A percentile compares a stretch with the other conserved stretches of the same genome.
Evolutionary conservation across 176 grass and related monocot species (phyloP).

Genomic region (Zea luxurians): DNA sequence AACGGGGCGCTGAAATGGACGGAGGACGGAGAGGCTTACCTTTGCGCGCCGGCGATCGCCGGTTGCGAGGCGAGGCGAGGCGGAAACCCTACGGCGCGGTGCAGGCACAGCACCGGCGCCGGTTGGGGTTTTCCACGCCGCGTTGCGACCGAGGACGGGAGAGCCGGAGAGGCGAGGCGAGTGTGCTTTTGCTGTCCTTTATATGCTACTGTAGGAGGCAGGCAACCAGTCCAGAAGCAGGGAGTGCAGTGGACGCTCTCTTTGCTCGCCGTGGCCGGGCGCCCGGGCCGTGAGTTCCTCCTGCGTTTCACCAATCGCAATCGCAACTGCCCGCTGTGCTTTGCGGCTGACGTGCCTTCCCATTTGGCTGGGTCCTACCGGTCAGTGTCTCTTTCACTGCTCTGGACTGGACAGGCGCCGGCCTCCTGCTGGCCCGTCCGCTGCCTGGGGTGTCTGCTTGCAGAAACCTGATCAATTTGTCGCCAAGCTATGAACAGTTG

Average conservation of each 20-base stretch:
- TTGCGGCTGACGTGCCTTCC: neutral
- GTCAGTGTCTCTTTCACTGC: neutral
- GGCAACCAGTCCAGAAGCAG: neutral
- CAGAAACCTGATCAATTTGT: too few relatives aligned
- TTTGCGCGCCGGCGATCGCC: neutral
- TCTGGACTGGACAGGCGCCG: neutral
- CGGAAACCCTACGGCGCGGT: neutral
- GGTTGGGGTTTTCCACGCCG: neutral
- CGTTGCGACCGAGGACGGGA: neutral
- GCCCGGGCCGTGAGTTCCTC: too few relatives aligned
- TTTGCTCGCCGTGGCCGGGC: too few relatives aligned
- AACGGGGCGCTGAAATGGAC: neutral
- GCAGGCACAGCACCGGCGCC: neutral
- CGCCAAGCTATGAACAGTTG: too few relatives aligned
- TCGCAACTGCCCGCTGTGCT: too few relatives aligned
- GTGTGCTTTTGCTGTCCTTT: neutral
- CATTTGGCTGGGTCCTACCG: neutral
- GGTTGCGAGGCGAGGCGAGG: neutral
- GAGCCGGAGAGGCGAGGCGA: neutral
- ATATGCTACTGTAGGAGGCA: neutral
- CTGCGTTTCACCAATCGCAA: neutral
- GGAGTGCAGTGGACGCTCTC: neutral
- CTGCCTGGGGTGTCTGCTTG: too few relatives aligned
- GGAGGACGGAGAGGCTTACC: neutral
- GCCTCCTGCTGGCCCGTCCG: too few relatives aligned